Base-by-base conservation (phyloP, 768 basidiomycete species). In the Thelephora ganbajun region DNA sequence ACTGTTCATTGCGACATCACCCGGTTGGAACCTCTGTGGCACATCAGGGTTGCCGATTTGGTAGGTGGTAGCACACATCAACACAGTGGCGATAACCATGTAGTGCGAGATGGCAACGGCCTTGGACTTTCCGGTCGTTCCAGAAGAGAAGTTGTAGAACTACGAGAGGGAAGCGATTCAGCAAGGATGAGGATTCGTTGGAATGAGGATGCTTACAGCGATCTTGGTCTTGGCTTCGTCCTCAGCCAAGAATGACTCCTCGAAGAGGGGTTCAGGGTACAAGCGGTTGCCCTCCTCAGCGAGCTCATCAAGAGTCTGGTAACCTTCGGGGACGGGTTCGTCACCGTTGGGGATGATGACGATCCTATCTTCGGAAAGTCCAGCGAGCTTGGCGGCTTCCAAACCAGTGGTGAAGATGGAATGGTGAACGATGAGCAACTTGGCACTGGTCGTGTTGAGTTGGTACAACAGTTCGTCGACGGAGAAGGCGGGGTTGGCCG, bases 121-220 rank as follows among this genome's bases (percentile, higher is more conserved):
- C 73, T 87, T 83, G 0, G 84, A 83, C 51, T 67, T 73, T 0
- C 84, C 84, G 1, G 84, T 87, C 0, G 84, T 87, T 23, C 80
- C 80, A 22, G 81, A 83, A 0, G 82, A 84, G 56, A 85, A 86
- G 57, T 71, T 79, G 35, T 84, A 62, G 50, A 85, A 77, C 0
- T 41, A 14, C 14, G 22, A 1, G 26, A 30, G 26, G 26, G 26
- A 30, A 30, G 26, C 9, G 26, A 41, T 41, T 41, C 39, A 41
- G 7, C 22, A 7, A 7, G 14, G 9, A 14, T 22, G 18, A 14
- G 39, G 9, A 22, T 18, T 7, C 1, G 9, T 30, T 9, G 7
- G 39, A 14, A 41, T n/a, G 14, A 30, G 26, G 26, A 30, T 9
- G 26, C 26, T 30, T 30, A 63, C 54, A 2, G 63, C 63, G 23